These are phyloP conservation scores for Striga hermonthica DNA, from an alignment of 305 asterid species.

Conservation along the genomic window DNA sequence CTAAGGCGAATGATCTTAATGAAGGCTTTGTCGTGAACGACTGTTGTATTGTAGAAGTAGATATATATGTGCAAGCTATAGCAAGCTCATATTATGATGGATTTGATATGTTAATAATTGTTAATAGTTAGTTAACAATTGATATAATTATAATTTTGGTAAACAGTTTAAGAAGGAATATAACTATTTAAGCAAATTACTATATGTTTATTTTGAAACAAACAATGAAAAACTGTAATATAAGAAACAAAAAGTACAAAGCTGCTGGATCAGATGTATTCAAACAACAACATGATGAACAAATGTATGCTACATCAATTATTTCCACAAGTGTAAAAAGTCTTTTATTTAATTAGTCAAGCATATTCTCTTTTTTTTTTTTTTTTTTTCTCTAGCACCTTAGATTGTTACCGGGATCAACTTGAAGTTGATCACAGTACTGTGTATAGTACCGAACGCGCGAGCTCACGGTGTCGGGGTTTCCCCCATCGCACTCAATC, in stretches of 20 bases:
- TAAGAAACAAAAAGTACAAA: background rate
- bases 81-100: no score
- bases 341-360: background rate
- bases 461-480: conserved; percentile 33
- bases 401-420: conserved; percentile 38
- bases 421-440: conserved; percentile 37
- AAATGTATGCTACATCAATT: background rate
- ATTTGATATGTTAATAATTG: no score
- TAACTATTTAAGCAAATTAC: no score
- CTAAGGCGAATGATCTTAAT: background rate
- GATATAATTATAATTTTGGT: no score
- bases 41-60: background rate
- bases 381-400: conserved; percentile 30
- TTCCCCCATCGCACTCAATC: conserved; percentile 40
- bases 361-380: background rate
- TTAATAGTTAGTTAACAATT: no score
- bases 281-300: background rate
- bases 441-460: conserved; percentile 39
- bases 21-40: background rate
- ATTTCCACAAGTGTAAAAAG: no score
- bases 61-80: background rate
- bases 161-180: no score
- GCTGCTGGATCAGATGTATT: background rate
- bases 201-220: no score
- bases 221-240: no score